Conservation (phyloP, 306 rosid species). For the Vigna reflexopilosa region DNA sequence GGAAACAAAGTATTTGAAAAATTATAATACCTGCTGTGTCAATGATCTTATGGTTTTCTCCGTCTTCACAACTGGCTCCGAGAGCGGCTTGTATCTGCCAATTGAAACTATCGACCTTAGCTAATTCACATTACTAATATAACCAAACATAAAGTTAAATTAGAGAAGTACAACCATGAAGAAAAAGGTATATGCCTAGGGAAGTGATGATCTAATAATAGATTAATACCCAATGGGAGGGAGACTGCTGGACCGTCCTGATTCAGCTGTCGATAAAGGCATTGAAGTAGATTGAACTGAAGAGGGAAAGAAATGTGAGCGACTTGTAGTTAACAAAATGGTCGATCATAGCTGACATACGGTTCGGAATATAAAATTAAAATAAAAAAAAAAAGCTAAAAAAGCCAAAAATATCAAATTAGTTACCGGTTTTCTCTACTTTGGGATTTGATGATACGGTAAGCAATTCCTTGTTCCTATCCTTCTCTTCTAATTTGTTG, state of each 20-base stretch:
- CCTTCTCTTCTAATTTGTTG: constrained; percentile 44
- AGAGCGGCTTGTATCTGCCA: constrained; percentile 48
- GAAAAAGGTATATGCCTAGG: constrained; percentile 35
- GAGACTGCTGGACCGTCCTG: constrained; percentile 52
- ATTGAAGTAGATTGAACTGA: constrained; percentile 50
- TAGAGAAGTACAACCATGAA: constrained; percentile 25
- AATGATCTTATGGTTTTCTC: constrained; percentile 45
- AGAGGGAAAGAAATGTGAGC: constrained; percentile 40
- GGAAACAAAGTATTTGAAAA: constrained; percentile 10
- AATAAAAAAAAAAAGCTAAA: background rate
- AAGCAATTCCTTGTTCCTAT: constrained; percentile 43
- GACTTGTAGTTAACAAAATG: constrained; percentile 37
- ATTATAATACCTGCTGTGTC: constrained; percentile 52
- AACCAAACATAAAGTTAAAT: constrained; percentile 15
- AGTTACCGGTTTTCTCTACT: constrained; percentile 62
- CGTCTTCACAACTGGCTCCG: constrained; percentile 46
- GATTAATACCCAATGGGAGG: constrained; percentile 59
- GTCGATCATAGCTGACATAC: constrained; percentile 36
- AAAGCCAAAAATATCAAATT: constrained; percentile 22
- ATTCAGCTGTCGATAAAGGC: constrained; percentile 51
- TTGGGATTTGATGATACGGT: constrained; percentile 43
- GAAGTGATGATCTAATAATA: constrained; percentile 34
- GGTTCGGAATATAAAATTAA: background rate
- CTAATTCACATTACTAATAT: constrained; percentile 27
- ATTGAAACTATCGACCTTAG: constrained; percentile 42